phyloP scores from a whole-genome alignment of 1,284 basidiomycete species.

The Trichosporon faecale region DNA sequence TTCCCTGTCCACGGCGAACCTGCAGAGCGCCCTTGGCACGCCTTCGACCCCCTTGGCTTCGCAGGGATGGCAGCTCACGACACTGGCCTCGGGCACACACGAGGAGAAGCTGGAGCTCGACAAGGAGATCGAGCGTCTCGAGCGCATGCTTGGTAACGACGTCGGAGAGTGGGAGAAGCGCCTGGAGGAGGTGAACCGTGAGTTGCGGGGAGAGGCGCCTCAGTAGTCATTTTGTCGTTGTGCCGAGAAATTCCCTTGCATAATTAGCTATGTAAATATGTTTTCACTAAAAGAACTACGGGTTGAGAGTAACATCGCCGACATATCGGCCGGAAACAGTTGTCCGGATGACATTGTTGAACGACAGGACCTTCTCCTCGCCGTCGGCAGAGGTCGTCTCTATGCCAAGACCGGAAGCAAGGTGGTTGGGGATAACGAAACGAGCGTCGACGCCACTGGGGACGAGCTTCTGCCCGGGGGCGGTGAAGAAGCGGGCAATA shows the following conservation, averaged over 20 bases:
- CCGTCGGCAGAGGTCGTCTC: conserved; percentile 39
- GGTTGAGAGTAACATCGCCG: conserved; percentile 17
- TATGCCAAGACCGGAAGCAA: conserved; percentile 51
- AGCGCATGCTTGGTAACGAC: conserved; percentile 55
- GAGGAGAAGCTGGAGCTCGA: conserved; percentile 53
- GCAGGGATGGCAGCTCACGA: conserved; percentile 48
- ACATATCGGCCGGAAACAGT: conserved; percentile 22
- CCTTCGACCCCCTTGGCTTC: conserved; percentile 33
- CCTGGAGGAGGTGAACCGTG: conserved; percentile 62
- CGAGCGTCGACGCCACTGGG: conserved; percentile 51
- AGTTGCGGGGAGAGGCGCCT: conserved; percentile 35
- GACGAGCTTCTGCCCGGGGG: conserved; percentile 28
- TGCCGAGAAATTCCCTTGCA: not conserved
- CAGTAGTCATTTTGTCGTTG: not conserved
- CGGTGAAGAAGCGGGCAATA: conserved; percentile 54
- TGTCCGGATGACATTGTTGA: conserved; percentile 5
- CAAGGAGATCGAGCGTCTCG: conserved; percentile 48
- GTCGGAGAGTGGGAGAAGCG: conserved; percentile 65
- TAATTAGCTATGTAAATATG: conserved; percentile 3
- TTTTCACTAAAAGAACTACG: conserved; percentile 7
- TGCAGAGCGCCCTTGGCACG: conserved; percentile 36
- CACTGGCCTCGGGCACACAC: conserved; percentile 32
- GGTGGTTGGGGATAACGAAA: conserved; percentile 51
- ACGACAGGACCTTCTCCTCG: not conserved
- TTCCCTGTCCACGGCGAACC: conserved; percentile 21